Percentiles rank a stretch among this genome's conserved stretches.
phyloP scores from a whole-genome alignment of 208 protist species.

The Wallacemonas collosoma region DNA sequence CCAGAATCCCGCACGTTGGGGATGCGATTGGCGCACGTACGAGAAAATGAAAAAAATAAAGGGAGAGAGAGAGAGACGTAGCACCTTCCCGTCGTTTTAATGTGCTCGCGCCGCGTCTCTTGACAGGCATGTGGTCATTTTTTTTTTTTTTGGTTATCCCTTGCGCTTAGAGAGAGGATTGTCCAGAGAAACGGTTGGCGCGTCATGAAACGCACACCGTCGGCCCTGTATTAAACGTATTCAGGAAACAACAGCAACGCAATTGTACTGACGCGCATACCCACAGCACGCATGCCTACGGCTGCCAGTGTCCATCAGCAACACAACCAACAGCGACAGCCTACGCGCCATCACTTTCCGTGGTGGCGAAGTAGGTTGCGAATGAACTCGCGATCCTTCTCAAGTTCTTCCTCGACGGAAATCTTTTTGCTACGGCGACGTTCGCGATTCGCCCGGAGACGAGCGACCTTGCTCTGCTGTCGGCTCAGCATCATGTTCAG shows the following conservation, averaged over 20 bases:
- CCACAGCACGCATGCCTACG: not conserved
- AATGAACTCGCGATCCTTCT: slow-evolving; percentile 73
- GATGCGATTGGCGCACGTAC: too few species aligned
- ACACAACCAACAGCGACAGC: not conserved
- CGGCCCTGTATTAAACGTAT: not conserved
- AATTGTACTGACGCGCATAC: too few species aligned
- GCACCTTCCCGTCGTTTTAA: too few species aligned
- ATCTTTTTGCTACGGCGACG: slow-evolving; percentile 30
- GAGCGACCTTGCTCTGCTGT: slow-evolving; percentile 66
- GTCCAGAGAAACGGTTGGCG: too few species aligned
- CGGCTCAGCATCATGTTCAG: slow-evolving; percentile 80
- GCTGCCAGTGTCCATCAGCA: not conserved
- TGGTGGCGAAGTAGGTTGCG: slow-evolving; percentile 60
- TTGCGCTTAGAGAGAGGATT: not conserved
- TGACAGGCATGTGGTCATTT: not conserved
- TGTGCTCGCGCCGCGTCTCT: too few species aligned
- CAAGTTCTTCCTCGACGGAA: slow-evolving; percentile 30
- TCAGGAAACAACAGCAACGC: not conserved
- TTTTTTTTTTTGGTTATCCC: not conserved
- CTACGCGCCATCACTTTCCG: not conserved
- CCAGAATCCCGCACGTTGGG: too few species aligned
- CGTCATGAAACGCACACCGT: too few species aligned
- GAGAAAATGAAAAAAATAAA: too few species aligned
- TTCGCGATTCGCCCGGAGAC: slow-evolving; percentile 54
- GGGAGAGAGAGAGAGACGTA: too few species aligned